Conservation (phyloP, 1,284 basidiomycete species). For the Thecaphora frezii region DNA sequence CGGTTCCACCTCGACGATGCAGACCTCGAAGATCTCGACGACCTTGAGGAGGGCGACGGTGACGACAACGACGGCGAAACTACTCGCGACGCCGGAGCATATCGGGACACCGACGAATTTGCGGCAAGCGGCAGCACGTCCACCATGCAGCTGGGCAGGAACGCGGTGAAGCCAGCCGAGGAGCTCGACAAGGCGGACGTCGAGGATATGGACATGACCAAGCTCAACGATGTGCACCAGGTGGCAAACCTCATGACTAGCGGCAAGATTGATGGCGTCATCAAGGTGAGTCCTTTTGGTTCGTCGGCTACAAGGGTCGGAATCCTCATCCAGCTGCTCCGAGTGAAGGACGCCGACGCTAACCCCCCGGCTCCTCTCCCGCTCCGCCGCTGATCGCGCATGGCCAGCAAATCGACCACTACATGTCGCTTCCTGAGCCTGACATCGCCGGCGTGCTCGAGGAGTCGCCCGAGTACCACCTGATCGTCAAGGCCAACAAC, state of each 20-base stretch:
- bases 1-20: conserved; percentile 30
- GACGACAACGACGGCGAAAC: no score
- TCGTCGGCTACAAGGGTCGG: no score
- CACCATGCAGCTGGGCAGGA: conserved; percentile 68
- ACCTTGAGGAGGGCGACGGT: conserved; percentile 25
- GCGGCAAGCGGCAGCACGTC: conserved; percentile 3
- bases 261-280: conserved; percentile 79
- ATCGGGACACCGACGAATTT: conserved; percentile 10
- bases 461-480: conserved; percentile 89
- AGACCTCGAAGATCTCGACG: conserved; percentile 47
- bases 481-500: conserved; percentile 97
- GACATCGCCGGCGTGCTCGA: conserved; percentile 75
- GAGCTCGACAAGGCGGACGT: conserved; percentile 91
- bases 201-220: conserved; percentile 83
- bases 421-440: conserved; percentile 73
- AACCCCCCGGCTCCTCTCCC: not conserved
- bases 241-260: conserved; percentile 86
- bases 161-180: conserved; percentile 86
- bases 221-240: conserved; percentile 79
- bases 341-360: no score
- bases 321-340: no score
- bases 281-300: conserved; percentile 73
- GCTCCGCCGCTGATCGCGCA: no score
- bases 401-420: conserved; percentile 72
- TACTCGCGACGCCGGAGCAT: conserved; percentile 7